These are phyloP conservation scores for Lolium perenne DNA, from an alignment of 176 grass and related monocot genomes.

Conservation along the genomic window DNA sequence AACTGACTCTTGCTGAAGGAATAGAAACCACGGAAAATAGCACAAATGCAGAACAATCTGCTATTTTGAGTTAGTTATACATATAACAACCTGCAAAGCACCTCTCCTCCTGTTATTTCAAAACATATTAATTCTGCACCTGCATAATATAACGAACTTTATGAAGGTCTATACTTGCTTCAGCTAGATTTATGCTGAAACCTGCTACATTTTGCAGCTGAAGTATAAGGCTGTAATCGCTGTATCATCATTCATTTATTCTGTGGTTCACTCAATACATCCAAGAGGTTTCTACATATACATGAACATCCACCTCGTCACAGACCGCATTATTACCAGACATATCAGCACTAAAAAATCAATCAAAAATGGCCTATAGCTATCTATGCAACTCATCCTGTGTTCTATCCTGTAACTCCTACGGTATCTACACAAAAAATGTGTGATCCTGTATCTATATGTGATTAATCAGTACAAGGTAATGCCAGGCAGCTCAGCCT, in stretches of 20 bases:
- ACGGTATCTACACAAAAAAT: slow-evolving; percentile 31
- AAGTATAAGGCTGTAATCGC: not conserved
- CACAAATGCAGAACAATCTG: not conserved
- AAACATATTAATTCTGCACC: not conserved
- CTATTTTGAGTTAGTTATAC: no score
- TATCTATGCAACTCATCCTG: slow-evolving; percentile 20
- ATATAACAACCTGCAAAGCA: no score
- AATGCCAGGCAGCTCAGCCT: slow-evolving; percentile 8
- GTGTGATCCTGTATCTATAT: slow-evolving; percentile 42
- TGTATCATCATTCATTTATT: slow-evolving; percentile 6
- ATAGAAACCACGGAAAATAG: not conserved
- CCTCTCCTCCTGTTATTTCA: no score
- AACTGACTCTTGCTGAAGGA: not conserved
- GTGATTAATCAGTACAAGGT: slow-evolving; percentile 24
- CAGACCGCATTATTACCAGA: slow-evolving; percentile 27
- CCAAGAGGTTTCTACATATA: slow-evolving; percentile 31
- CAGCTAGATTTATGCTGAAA: not conserved
- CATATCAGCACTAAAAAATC: slow-evolving; percentile 23
- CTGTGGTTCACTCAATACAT: slow-evolving; percentile 17
- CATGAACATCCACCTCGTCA: slow-evolving; percentile 34
- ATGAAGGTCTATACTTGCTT: not conserved
- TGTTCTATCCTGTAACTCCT: slow-evolving; percentile 53
- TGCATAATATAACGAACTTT: not conserved
- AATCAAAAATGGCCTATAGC: slow-evolving; percentile 30
- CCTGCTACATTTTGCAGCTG: not conserved